Evolutionary conservation across 345 rosid genomes (phyloP), one percentile per base, ranked within the genome.

Genomic region (Cardamine resedifolia): DNA sequence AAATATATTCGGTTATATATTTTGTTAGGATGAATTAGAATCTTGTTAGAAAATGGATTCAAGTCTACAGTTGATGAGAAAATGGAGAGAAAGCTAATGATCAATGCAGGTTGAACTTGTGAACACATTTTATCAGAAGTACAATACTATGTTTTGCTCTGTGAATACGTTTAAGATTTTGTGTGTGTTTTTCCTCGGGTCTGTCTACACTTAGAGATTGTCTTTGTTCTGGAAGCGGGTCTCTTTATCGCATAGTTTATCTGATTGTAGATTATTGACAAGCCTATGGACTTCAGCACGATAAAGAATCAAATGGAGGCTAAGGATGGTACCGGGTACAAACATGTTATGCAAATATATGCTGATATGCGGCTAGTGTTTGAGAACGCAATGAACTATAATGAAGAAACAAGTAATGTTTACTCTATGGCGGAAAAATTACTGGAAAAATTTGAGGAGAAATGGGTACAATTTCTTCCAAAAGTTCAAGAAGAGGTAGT

Each of bases 311-410:
- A 86, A 77, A 86, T 89, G 92, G 97, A 94, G 83, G 95, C 90
- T 33, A 91, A 86, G 78, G 90, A 87, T 75, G 91, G 87, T 72
- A 77, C 86, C 10, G 91, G 96, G 28, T 94, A 94, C 77, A 89
- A 81, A 82, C 85, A 88, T 80, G 90, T 91, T 45, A 70, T 88
- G 72, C 96, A 88, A 72, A 85, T 91, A 61, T 85, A 82, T 75
- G 83, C 91, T 39, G 96, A 94, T 81, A 88, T 94, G 81, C 86
- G 90, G 36, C 77, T 91, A 62, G 87, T 91, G 63, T 91, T 94
- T 73, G 87, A 85, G 79, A 94, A 94, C 68, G 98, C 98, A n/a
- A 94, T 91, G 97, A 86, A 85, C 27, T 94, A 94, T 71, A 94
- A 94, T 55, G 90, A 84, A 64, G 90, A 91, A 67, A 71, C 74